Conservation (phyloP, 2,329 filamentous ascomycete species). For the Xylariaceae sp. region DNA sequence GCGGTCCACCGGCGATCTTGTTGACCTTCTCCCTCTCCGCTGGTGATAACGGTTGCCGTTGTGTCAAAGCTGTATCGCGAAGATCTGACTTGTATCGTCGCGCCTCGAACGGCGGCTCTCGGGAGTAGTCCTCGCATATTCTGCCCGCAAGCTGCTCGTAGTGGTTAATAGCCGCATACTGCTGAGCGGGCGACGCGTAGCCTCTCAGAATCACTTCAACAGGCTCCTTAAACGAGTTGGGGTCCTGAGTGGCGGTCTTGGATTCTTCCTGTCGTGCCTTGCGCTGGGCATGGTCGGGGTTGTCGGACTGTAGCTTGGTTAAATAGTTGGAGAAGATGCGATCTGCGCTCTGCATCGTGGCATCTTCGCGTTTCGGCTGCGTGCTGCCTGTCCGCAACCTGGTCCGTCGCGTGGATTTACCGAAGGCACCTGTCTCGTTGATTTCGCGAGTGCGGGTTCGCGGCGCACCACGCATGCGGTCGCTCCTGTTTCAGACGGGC, state of each 20-base stretch:
- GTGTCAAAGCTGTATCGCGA: slow-evolving; percentile 65
- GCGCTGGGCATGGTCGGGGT: slow-evolving; percentile 26
- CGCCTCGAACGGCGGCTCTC: slow-evolving; percentile 68
- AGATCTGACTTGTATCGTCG: slow-evolving; percentile 69
- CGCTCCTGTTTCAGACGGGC: slow-evolving; percentile 39
- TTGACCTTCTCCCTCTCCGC: slow-evolving; percentile 76
- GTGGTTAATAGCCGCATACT: slow-evolving; percentile 84
- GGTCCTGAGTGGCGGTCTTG: slow-evolving; percentile 25
- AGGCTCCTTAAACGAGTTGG: slow-evolving; percentile 37
- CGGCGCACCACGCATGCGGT: slow-evolving; percentile 43
- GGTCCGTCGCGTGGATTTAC: slow-evolving; percentile 60
- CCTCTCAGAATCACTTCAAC: slow-evolving; percentile 82
- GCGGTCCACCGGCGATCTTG: slow-evolving; percentile 72
- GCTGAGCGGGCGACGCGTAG: slow-evolving; percentile 58
- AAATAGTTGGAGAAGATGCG: slow-evolving; percentile 57
- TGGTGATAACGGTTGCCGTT: slow-evolving; percentile 58
- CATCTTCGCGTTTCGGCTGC: slow-evolving; percentile 54
- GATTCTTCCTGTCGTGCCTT: slow-evolving; percentile 38
- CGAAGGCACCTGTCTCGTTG: slow-evolving; percentile 61
- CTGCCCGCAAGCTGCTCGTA: slow-evolving; percentile 81
- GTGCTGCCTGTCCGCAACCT: slow-evolving; percentile 55
- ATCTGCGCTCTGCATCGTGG: slow-evolving; percentile 57
- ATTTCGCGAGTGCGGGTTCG: slow-evolving; percentile 47
- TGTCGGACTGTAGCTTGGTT: slow-evolving; percentile 39
- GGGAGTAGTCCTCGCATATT: slow-evolving; percentile 90